These are phyloP conservation scores for Ailanthus altissimus DNA, from an alignment of 345 rosid species.

Conservation along the genomic window DNA sequence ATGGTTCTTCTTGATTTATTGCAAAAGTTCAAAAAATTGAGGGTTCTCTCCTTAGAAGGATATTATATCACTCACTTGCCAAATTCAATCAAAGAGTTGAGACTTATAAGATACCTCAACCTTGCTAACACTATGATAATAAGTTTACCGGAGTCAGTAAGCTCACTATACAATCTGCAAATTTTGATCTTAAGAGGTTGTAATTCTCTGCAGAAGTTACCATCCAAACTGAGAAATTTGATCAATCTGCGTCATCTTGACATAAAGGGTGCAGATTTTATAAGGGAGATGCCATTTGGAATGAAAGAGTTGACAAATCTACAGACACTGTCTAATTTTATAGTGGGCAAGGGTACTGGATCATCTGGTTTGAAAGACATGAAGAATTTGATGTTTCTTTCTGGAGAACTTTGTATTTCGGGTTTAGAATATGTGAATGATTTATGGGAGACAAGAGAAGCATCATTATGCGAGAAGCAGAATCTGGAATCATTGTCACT, in stretches of 20 bases:
- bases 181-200: too few relatives aligned
- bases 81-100: neutral
- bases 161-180: too few relatives aligned
- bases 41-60: neutral
- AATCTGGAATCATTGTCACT: neutral
- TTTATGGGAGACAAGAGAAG: neutral
- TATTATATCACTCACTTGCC: neutral
- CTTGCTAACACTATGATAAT: neutral
- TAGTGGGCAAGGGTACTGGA: neutral
- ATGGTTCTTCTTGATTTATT: neutral
- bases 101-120: constrained; percentile 1
- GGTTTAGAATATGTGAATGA: neutral
- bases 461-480: neutral
- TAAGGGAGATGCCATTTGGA: neutral
- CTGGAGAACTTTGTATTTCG: neutral
- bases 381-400: neutral
- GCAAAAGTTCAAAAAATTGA: neutral
- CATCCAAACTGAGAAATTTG: too few relatives aligned
- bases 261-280: neutral
- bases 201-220: too few relatives aligned
- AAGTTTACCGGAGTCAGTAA: neutral
- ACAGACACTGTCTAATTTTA: constrained; percentile 3
- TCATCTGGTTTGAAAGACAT: neutral
- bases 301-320: neutral
- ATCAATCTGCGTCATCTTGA: too few relatives aligned